These are phyloP conservation scores for Pyrus communis DNA, from an alignment of 306 rosid species.

Conservation along the genomic window DNA sequence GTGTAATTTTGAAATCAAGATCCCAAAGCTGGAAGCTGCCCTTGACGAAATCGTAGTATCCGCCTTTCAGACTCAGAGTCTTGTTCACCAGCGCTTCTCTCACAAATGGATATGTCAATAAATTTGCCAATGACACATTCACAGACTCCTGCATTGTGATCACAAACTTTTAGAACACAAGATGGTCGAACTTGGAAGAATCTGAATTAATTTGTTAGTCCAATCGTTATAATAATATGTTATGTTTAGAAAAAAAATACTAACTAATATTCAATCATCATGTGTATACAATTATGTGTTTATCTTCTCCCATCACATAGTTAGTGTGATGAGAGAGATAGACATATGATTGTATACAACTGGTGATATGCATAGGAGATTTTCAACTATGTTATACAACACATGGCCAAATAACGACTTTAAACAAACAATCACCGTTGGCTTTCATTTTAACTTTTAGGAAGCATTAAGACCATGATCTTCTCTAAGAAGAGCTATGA, in stretches of 20 bases:
- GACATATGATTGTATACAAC: background rate
- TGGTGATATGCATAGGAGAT: no score
- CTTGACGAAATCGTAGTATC: slow-evolving; percentile 69
- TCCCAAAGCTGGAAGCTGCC: slow-evolving; percentile 80
- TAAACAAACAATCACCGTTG: no score
- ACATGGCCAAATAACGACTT: no score
- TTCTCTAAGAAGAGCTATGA: background rate
- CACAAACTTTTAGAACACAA: background rate
- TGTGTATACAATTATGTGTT: background rate
- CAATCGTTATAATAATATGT: background rate
- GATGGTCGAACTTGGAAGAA: background rate
- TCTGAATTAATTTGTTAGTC: background rate
- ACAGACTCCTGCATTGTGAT: slow-evolving; percentile 72
- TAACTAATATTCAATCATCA: no score
- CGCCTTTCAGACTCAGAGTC: slow-evolving; percentile 60
- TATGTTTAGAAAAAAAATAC: no score
- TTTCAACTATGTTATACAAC: no score
- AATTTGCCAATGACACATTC: slow-evolving; percentile 81
- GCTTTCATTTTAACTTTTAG: no score
- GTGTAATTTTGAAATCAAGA: slow-evolving; percentile 50
- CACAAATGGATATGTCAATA: slow-evolving; percentile 81
- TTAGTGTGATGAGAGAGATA: background rate
- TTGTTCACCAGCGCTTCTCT: slow-evolving; percentile 51
- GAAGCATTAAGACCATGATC: no score
- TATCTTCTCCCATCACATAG: no score